These are phyloP conservation scores for Globisporangium rhizosaccharum DNA, from an alignment of 352 stramenopile genomes.

Conservation along the genomic window DNA sequence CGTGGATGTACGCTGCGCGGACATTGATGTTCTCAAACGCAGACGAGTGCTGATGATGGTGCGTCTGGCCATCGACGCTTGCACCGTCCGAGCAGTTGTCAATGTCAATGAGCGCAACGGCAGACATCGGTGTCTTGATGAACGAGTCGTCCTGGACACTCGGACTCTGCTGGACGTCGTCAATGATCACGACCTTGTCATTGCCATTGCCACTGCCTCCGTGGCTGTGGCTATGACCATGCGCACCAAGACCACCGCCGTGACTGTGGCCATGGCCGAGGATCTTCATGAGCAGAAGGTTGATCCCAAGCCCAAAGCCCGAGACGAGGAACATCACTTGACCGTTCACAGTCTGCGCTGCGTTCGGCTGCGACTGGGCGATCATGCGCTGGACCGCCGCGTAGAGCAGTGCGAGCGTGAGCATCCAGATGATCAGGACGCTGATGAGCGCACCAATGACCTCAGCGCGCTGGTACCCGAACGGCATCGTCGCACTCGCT, in stretches of 20 bases:
- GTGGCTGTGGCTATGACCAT: conserved; percentile 44
- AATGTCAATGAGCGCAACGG: conserved; percentile 63
- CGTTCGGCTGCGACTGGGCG: conserved; percentile 27
- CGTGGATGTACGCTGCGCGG: conserved; percentile 97
- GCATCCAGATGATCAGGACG: conserved; percentile 92
- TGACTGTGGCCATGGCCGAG: conserved; percentile 68
- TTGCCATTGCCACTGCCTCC: conserved; percentile 12
- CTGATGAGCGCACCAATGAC: conserved; percentile 94
- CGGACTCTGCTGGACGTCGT: conserved; percentile 34
- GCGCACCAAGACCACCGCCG: conserved; percentile 22
- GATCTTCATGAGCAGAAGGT: conserved; percentile 93
- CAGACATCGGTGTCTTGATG: conserved; percentile 70
- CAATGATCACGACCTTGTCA: conserved; percentile 15
- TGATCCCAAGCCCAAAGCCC: conserved; percentile 91
- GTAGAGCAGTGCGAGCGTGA: conserved; percentile 90
- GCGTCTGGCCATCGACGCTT: conserved; percentile 1
- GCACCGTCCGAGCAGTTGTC: conserved; percentile 15
- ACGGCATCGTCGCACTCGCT: conserved; percentile 75
- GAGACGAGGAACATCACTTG: conserved; percentile 95
- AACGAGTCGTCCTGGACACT: conserved; percentile 42
- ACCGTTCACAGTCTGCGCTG: conserved; percentile 81
- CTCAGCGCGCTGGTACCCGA: conserved; percentile 95
- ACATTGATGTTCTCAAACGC: conserved; percentile 93
- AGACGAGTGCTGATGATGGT: background rate
- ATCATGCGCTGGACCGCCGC: conserved; percentile 88